Base-by-base conservation (phyloP, 1,284 basidiomycete species). In the Coriolopsis trogii region DNA sequence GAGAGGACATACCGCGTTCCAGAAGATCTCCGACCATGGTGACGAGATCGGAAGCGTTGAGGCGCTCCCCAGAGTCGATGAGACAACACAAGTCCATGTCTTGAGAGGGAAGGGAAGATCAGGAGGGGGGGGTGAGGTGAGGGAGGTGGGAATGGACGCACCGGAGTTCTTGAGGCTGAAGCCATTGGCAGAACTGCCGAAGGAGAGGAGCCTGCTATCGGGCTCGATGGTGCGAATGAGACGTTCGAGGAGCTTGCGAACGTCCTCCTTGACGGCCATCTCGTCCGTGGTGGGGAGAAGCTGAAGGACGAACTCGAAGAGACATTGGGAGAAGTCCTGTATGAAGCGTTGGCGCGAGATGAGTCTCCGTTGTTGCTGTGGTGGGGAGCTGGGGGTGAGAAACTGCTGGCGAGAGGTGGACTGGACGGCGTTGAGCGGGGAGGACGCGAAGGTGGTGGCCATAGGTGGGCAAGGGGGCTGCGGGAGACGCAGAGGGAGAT, bases 51-150 rank as follows among this genome's bases (percentile, higher is more conserved):
- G 91, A 84, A 9, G 95, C 90, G 38, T 87, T 74, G 57, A 84
- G 80, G 61, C 76, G 89, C 68, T 83, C 85, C 51, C 85, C 80
- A 21, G 92, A 90, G 68, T 94, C 91, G 67, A 97, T 91, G 65
- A 99, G 80, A 71, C 95, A 98, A 68, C 96, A 98, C 37, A 99
- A 77, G 72, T 99, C 96, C 96, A 99, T 98, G 73, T 98, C 96
- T 95, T 67, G 40, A 12, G 16, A 21, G 40, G 39, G 38, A 29
- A 41, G 51, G 33, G 59, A 18, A 38, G 36, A 55, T 54, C 49
- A 49, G 46, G 53, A 41, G 23, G 40, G 46, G 26, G n/a, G 10
- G 15, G 36, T 29, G 50, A 37, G 48, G 48, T 26, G 41, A 13
- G 40, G 33, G 36, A 21, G 29, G 12, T 15, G 23, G 8, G 25